Evolutionary conservation across 129 eudicot species (phyloP).

Genomic region (Arctium lappa): DNA sequence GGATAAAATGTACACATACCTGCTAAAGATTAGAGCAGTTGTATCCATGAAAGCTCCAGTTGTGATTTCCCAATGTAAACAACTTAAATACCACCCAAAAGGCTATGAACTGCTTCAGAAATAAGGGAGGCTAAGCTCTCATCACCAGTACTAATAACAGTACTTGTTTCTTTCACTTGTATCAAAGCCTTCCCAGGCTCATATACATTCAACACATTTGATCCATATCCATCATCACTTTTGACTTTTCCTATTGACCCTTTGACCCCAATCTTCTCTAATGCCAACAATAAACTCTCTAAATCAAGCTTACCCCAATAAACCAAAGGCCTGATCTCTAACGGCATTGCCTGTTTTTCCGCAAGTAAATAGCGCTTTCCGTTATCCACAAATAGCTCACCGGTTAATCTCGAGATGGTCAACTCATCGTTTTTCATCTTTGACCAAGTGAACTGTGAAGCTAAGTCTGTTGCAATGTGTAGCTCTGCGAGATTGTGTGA

Average conservation of each 20-base stretch:
- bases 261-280: constrained; percentile 50
- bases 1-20: not conserved
- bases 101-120: constrained; percentile 34
- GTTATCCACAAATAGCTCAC: constrained; percentile 51
- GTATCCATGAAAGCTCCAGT: not conserved
- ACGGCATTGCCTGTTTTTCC: constrained; percentile 12
- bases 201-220: constrained; percentile 28
- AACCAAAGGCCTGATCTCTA: constrained; percentile 28
- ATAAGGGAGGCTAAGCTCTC: constrained; percentile 44
- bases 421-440: constrained; percentile 35
- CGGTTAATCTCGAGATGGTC: constrained; percentile 52
- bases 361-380: constrained; percentile 46
- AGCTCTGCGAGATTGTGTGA: constrained; percentile 34
- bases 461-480: constrained; percentile 52
- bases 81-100: constrained; percentile 32
- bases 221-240: constrained; percentile 27
- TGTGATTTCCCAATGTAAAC: not conserved
- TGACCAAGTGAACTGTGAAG: constrained; percentile 37
- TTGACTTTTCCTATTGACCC: constrained; percentile 36
- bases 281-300: constrained; percentile 28
- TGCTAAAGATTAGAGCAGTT: not conserved
- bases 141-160: constrained; percentile 48
- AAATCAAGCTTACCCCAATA: constrained; percentile 52
- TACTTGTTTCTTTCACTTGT: constrained; percentile 40
- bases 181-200: constrained; percentile 55